A percentile compares a stretch with the other conserved stretches of the same genome.
Evolutionary conservation across 1,284 basidiomycete species (phyloP).

Genomic region (Vanrija sp.): DNA sequence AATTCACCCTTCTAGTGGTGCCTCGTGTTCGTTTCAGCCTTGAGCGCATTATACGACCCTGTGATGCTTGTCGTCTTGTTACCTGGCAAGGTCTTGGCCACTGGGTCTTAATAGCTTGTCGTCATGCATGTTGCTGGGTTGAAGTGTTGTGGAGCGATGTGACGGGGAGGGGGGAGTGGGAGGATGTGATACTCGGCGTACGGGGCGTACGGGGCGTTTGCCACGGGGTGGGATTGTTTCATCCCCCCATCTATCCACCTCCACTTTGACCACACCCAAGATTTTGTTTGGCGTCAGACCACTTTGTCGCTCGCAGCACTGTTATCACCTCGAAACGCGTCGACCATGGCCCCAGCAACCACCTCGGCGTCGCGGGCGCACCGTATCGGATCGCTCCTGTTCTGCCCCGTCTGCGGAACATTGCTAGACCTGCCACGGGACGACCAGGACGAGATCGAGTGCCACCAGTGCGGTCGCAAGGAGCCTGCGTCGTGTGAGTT

Average conservation of each 20-base stretch:
- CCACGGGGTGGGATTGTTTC: too few relatives aligned
- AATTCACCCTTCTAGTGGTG: conserved; percentile 14
- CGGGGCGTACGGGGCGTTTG: too few relatives aligned
- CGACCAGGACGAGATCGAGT: conserved; percentile 69
- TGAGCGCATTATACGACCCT: too few relatives aligned
- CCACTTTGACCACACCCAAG: not conserved
- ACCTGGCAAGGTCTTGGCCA: too few relatives aligned
- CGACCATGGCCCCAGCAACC: conserved; percentile 2
- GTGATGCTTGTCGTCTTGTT: too few relatives aligned
- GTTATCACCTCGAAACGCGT: not conserved
- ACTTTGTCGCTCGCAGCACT: too few relatives aligned
- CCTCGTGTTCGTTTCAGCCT: not conserved
- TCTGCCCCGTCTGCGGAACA: conserved; percentile 89
- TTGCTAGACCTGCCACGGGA: conserved; percentile 79
- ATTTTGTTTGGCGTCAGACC: not conserved
- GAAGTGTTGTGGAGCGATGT: too few relatives aligned
- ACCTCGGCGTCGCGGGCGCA: conserved; percentile 20
- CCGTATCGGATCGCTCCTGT: conserved; percentile 73
- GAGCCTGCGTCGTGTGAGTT: conserved; percentile 81
- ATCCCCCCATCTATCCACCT: too few relatives aligned
- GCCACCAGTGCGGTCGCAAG: conserved; percentile 80
- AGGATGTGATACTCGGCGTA: too few relatives aligned
- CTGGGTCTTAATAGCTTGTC: too few relatives aligned
- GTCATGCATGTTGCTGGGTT: too few relatives aligned
- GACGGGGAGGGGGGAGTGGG: too few relatives aligned